Conservation (phyloP, 306 rosid genomes). For the Dicorynia guianensis region DNA sequence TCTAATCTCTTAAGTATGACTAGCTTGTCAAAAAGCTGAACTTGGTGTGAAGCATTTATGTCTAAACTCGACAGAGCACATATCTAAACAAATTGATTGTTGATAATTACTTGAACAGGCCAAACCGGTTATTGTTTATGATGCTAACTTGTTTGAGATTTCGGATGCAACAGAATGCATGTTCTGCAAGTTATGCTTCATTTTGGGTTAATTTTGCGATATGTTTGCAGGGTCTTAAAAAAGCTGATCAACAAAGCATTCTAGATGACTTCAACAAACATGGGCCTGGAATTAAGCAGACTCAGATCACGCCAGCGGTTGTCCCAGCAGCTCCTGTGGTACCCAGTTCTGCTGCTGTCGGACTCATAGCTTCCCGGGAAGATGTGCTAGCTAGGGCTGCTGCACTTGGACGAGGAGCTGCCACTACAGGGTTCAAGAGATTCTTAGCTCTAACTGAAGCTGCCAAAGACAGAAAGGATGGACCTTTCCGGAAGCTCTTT, state of each 20-base stretch:
- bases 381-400: constrained; percentile 96
- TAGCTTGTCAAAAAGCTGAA: not conserved
- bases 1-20: not conserved
- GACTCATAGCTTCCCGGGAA: constrained; percentile 73
- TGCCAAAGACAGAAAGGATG: constrained; percentile 94
- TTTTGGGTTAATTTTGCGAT: constrained; percentile 29
- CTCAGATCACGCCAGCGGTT: constrained; percentile 59
- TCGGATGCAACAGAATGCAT: constrained; percentile 34
- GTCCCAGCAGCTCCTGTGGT: constrained; percentile 57
- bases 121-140: not conserved
- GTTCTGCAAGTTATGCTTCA: constrained; percentile 21
- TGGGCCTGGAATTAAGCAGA: constrained; percentile 85
- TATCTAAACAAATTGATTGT: not conserved
- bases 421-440: constrained; percentile 96
- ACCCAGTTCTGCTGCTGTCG: constrained; percentile 60
- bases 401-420: constrained; percentile 99
- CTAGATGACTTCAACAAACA: constrained; percentile 94
- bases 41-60: constrained; percentile 2
- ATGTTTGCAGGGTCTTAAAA: constrained; percentile 85
- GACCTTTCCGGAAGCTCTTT: constrained; percentile 95
- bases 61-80: not conserved
- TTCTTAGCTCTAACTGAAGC: constrained; percentile 99
- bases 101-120: not conserved
- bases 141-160: constrained; percentile 23
- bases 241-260: constrained; percentile 87